Base-by-base conservation (phyloP, 768 basidiomycete genomes). In the Boletus pseudopeckii region DNA sequence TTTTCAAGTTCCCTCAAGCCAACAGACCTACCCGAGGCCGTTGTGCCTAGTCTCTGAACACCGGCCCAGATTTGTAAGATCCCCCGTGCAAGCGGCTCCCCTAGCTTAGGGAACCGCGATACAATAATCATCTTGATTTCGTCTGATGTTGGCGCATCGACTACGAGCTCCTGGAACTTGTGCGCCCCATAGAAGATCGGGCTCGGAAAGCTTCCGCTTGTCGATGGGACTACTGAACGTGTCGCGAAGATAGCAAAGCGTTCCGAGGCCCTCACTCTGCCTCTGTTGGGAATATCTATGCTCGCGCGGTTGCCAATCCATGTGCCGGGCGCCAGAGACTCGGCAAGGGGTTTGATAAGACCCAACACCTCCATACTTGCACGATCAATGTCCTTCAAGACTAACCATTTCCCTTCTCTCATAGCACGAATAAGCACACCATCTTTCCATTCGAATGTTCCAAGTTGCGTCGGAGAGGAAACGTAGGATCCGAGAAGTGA, bases 361-460 rank as follows among this genome's bases (percentile, higher is more conserved):
- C 90, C 91, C 5, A 98, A 80, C 4, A 98, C 87, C 64, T 99
- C 97, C 55, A 77, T 85, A 58, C 90, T 91, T 17, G 87, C 96
- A 44, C 86, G 81, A 70, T 99, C 97, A 39, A 98, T 82, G 65
- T 98, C 92, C 65, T 97, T 86, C 43, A 99, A 80, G 10, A 98
- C 84, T 3, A 98, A 77, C 95, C 95, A 98, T 65, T 84, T 82
- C 3, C 97, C 97, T 63, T 91, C 86, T 39, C 83, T 79, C 80
- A 98, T 86, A 1, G 95, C 87, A 37, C 90, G 87, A 10, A 95
- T 85, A 34, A 99, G 77, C 0, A 94, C 86, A 7, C 97, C 97
- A 58, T 98, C 94, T 71, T 88, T 91, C 91, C 95, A 99, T 61
- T 96, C 92, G 62, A 99, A 99, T 2, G 83, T 84, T 6, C 96